Evolutionary conservation across 73 alveolate genomes (phyloP), one percentile per base, ranked within the genome.

Genomic region (Diophrys appendiculata): DNA sequence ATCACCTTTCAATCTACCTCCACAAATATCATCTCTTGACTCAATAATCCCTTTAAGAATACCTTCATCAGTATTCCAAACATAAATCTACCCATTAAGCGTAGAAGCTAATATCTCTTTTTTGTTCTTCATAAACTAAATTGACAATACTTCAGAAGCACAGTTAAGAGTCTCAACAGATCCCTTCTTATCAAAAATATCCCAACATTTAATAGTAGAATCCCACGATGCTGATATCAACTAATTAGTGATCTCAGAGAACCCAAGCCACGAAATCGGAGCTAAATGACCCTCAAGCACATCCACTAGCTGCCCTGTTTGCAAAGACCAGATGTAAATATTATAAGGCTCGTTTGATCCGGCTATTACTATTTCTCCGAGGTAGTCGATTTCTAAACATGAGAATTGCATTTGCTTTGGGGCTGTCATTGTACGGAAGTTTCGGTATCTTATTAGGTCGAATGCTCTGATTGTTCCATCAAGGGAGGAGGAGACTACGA

Each of bases 401-500:
- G 86, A 78, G 78, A 96, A 88, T 86, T 96, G 97, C 28, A 95
- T 87, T 73, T 87, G 95, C 68, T 93, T 95, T 28, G 96, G 97
- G 24, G 97, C 80, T 64, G 98, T 88, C 90, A 96, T 82, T 54
- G 93, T 90, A 74, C 98, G 87, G 80, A 96, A 96, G 92, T 94
- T 93, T 72, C 95, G 91, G 81, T 96, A 96, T 76, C 95, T 92
- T 0, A 92, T 90, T 77, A 96, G 84, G 86, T 96, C 99, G 72
- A 85, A 96, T 33, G 99, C 99, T 43, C 99, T 87, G 72, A 96
- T 95, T 1, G 97, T 93, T 35, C 99, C 99, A 71, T 96, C 99
- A 27, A 83, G 86, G 23, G 96, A 84, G 13, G 97, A 84, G n/a
- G 97, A 81, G 27, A 95, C 79, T 69, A 96, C 83, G 18, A 94